Evolutionary conservation across 129 eudicot genomes (phyloP).

Genomic region (Tanacetum coccineum): DNA sequence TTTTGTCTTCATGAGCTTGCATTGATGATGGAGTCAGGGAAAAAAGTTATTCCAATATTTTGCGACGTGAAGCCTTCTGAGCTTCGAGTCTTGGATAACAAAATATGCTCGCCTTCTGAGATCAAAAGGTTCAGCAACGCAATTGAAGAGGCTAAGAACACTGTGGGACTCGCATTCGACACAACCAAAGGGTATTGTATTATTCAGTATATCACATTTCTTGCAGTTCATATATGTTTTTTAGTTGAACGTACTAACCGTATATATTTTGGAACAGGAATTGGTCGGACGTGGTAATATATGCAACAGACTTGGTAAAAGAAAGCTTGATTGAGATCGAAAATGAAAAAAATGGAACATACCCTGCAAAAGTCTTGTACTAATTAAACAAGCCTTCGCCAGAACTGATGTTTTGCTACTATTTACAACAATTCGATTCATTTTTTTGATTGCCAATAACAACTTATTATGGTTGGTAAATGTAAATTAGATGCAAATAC

Average conservation of each 20-base stretch:
- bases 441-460: too few relatives aligned
- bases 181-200: constrained; percentile 51
- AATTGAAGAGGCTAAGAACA: constrained; percentile 68
- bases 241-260: not conserved
- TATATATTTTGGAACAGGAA: constrained; percentile 36
- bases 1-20: constrained; percentile 88
- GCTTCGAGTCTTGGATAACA: constrained; percentile 43
- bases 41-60: constrained; percentile 71
- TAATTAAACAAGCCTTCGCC: constrained; percentile 1
- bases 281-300: constrained; percentile 64
- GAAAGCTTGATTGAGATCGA: constrained; percentile 55
- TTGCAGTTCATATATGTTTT: not conserved
- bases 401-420: not conserved
- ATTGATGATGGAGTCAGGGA: constrained; percentile 56
- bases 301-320: constrained; percentile 50
- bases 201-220: not conserved
- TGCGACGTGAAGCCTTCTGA: constrained; percentile 80
- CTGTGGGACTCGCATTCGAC: constrained; percentile 70
- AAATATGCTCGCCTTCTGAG: constrained; percentile 29
- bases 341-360: constrained; percentile 20
- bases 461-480: too few relatives aligned
- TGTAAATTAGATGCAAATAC: too few relatives aligned
- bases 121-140: constrained; percentile 43
- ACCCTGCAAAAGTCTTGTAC: constrained; percentile 5
- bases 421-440: too few relatives aligned